Evolutionary conservation across 1,284 basidiomycete species (phyloP), one percentile per base, ranked within the genome.

Genomic region (Omphalotus olearius): DNA sequence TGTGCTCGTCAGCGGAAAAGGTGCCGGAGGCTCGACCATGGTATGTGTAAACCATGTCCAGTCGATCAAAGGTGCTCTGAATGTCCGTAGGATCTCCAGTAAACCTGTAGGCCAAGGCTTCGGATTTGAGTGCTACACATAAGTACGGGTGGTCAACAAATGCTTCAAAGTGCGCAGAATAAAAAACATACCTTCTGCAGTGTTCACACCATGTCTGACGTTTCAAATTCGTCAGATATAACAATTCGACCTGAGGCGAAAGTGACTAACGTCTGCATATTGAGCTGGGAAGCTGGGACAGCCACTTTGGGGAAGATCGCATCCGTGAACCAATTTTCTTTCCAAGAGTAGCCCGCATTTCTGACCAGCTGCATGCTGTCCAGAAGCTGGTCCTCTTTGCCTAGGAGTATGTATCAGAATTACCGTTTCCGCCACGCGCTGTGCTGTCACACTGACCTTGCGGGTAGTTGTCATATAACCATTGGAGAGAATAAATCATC

Each of bases 71-170:
- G 0, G 69, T 73, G 43, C 57, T 71, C 42, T 68, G 61, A 25
- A 63, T 64, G 56, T 72, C 70, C 16, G 65, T 66, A 4, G 60
- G 61, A 46, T 73, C 69, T 6, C 60, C 64, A 0, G 71, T 73
- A 39, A 71, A 69, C 0, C 71, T 61, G 63, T 64, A 73, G 7
- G 70, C 68, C 6, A 73, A 53, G 26, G 70, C 70, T 56, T 72
- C 71, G 6, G 69, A 71, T 56, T 71, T 72, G 33, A 72, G 54
- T 6, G 70, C 71, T 72, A 37, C 9, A n/a, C n/a, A n/a, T n/a
- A n/a, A n/a, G 13, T 33, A 37, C 6, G 16, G 9, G 45, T 40
- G n/a, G 23, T 20, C 13, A 45, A 47, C 6, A 28, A 43, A 28
- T 13, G 35, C 16, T 33, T 13, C 35, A 14, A 2, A 11, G 11